Percentiles rank a stretch among this genome's conserved stretches.
Evolutionary conservation across 1,284 basidiomycete genomes (phyloP).

Genomic region (Moniliella sp.): DNA sequence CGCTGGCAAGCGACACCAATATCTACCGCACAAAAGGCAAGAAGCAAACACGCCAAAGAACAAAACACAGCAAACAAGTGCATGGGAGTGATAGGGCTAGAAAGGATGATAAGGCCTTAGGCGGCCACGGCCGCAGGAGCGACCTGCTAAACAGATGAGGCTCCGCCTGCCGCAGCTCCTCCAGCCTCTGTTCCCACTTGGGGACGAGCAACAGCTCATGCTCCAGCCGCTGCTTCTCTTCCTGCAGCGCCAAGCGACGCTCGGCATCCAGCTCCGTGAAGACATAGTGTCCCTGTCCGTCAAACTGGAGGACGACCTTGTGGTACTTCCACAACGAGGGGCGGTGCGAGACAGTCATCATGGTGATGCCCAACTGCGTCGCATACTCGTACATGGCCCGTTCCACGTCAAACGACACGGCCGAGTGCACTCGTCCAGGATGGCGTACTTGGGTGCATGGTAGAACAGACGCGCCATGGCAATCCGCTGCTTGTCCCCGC

Average conservation of each 20-base stretch:
- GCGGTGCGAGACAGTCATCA: slow-evolving; percentile 34
- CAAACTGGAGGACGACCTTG: slow-evolving; percentile 53
- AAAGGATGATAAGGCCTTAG: too few species aligned
- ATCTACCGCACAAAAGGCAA: too few species aligned
- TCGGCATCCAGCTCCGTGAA: slow-evolving; percentile 80
- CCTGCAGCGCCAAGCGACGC: slow-evolving; percentile 68
- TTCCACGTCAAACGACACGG: slow-evolving; percentile 79
- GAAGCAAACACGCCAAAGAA: too few species aligned
- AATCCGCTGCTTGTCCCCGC: slow-evolving; percentile 51
- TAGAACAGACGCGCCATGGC: slow-evolving; percentile 94
- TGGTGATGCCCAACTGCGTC: slow-evolving; percentile 38
- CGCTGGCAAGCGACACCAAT: too few species aligned
- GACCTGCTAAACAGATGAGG: too few species aligned
- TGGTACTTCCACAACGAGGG: slow-evolving; percentile 86
- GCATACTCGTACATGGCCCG: slow-evolving; percentile 87
- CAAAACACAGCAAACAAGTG: too few species aligned
- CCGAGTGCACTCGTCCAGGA: slow-evolving; percentile 86
- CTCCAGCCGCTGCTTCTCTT: slow-evolving; percentile 48
- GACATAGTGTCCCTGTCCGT: slow-evolving; percentile 41
- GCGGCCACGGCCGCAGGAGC: too few species aligned
- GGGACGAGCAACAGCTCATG: slow-evolving; percentile 41
- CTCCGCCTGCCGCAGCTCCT: slow-evolving; percentile 48
- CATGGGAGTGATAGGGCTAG: too few species aligned
- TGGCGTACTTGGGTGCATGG: slow-evolving; percentile 85
- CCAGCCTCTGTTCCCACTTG: slow-evolving; percentile 53